These are phyloP conservation scores for Gamsiella multidivaricata DNA, from an alignment of 192 early-diverging fungal genomes.

Conservation along the genomic window DNA sequence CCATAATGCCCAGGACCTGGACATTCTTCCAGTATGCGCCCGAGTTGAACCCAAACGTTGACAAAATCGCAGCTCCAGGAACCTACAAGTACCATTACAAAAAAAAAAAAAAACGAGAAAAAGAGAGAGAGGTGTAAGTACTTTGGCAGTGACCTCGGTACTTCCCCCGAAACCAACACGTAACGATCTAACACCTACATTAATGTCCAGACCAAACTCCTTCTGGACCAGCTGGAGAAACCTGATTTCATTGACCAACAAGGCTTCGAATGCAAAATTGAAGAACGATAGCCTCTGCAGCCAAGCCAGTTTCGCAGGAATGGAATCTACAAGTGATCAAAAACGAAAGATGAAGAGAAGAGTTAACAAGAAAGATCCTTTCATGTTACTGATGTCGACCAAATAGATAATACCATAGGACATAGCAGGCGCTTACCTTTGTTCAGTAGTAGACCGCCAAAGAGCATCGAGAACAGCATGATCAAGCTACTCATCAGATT, in stretches of 20 bases:
- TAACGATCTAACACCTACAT: constrained; percentile 60
- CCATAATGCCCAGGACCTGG: constrained; percentile 66
- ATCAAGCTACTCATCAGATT: constrained; percentile 80
- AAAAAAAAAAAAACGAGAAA: not conserved
- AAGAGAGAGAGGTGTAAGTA: not conserved
- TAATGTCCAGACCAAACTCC: constrained; percentile 81
- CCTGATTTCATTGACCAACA: constrained; percentile 89
- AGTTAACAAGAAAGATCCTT: not conserved
- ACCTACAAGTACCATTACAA: constrained; percentile 53
- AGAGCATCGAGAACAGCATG: constrained; percentile 89
- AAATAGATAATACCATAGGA: no score
- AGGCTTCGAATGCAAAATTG: constrained; percentile 87
- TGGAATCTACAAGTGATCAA: constrained; percentile 33
- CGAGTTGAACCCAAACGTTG: constrained; percentile 90
- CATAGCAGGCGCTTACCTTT: no score
- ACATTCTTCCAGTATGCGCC: constrained; percentile 88
- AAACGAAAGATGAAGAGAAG: not conserved
- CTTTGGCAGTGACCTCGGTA: no score
- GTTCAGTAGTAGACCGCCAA: constrained; percentile 91
- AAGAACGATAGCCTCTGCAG: constrained; percentile 82
- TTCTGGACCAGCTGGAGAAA: constrained; percentile 79
- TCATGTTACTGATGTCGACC: not conserved
- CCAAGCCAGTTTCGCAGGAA: constrained; percentile 70
- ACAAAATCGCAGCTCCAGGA: constrained; percentile 86
- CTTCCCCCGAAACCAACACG: not conserved